Evolutionary conservation across 768 basidiomycete genomes (phyloP), one percentile per base, ranked within the genome.

Genomic region (Lactarius evosmus): DNA sequence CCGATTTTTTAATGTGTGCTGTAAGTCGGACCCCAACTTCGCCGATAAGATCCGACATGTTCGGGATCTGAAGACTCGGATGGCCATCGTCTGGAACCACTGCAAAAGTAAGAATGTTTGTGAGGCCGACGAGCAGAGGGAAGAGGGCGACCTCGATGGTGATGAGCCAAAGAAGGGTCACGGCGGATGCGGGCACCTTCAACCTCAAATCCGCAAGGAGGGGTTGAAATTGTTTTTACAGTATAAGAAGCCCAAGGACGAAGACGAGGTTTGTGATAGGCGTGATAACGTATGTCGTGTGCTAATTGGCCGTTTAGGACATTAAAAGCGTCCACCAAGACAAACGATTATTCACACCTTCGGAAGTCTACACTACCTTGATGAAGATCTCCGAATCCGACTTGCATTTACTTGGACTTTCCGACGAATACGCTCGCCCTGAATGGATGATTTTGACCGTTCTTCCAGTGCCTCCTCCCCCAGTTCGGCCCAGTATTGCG

Each of bases 361-460:
- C 86, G 5, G 94, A 96, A 70, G 91, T 91, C n/a, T 91, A 95
- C 75, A 89, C 89, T 49, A 87, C 92, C n/a, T 86, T 98, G 75
- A 92, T 93, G 78, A 98, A 98, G 83, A 94, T 98, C 78, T 85
- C 93, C 7, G 87, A 94, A 65, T 82, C 85, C 14, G 96, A 98
- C 73, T 82, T 98, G 17, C 83, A 87, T 67, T 80, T 95, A 30
- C 85, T 98, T 68, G 97, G 97, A 40, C 85, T 98, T 11, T 95
- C 91, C 30, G 92, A 95, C 62, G 92, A 93, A 73, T 98, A 97
- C 73, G 96, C 97, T 7, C 86, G 95, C 46, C 97, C 97, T 2
- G 94, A 98, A 71, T 99, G 97, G 97, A 98, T 99, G 97, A 97
- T 99, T 69, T 78, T 98, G 46, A 98, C 97, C 0, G 94, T 98